A percentile compares a stretch with the other conserved stretches of the same genome.
phyloP scores from a whole-genome alignment of 108 stramenopile genomes.

The Discostella stelligeroides region DNA sequence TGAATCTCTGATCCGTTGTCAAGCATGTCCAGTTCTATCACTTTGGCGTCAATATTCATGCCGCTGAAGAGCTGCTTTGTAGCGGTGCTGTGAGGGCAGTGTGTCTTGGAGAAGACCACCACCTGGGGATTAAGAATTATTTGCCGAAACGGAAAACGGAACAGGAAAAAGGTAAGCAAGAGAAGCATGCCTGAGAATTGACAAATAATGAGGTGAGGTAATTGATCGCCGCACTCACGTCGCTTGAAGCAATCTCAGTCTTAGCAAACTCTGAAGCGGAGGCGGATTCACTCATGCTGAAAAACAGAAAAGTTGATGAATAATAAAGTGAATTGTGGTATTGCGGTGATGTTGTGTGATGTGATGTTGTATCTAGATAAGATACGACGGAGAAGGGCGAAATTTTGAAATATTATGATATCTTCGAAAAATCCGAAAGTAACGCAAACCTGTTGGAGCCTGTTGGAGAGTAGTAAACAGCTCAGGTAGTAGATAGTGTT shows the following conservation, averaged over 20 bases:
- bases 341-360: too few relatives aligned
- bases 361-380: too few relatives aligned
- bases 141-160: conserved; percentile 64
- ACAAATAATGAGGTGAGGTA: not conserved
- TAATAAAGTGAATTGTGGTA: too few relatives aligned
- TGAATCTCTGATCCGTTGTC: conserved; percentile 65
- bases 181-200: too few relatives aligned
- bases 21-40: conserved; percentile 67
- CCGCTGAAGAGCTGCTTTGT: conserved; percentile 67
- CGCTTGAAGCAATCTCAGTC: conserved; percentile 73
- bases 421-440: too few relatives aligned
- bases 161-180: not conserved
- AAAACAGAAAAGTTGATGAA: too few relatives aligned
- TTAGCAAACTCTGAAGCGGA: conserved; percentile 76
- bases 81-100: conserved; percentile 70
- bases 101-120: conserved; percentile 70
- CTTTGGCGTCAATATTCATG: conserved; percentile 50
- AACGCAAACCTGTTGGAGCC: too few relatives aligned
- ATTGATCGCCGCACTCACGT: conserved; percentile 48
- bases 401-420: too few relatives aligned
- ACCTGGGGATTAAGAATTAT: conserved; percentile 55
- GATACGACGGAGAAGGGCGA: too few relatives aligned
- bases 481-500: too few relatives aligned
- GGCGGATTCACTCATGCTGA: too few relatives aligned
- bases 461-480: too few relatives aligned